These are phyloP conservation scores for Rutstroemia sp. DNA, from an alignment of 2,329 filamentous ascomycete species.

Conservation along the genomic window DNA sequence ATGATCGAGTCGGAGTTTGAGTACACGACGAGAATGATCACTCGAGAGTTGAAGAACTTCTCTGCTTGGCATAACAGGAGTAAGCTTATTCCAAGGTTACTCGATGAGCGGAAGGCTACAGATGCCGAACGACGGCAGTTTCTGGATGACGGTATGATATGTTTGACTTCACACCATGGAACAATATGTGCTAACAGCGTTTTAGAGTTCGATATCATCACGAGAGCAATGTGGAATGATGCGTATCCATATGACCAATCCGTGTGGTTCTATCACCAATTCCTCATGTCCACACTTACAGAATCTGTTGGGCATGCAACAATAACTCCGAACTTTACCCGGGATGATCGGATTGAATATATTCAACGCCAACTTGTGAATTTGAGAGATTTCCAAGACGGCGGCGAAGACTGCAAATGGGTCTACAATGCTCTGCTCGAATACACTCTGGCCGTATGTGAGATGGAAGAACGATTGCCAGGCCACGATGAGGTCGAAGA, in stretches of 20 bases:
- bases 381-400: conserved; percentile 57
- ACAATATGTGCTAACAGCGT: conserved; percentile 13
- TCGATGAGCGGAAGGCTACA: conserved; percentile 62
- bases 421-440: conserved; percentile 82
- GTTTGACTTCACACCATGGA: not conserved
- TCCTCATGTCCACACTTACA: conserved; percentile 64
- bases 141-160: conserved; percentile 55
- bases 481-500: conserved; percentile 32
- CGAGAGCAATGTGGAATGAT: conserved; percentile 57
- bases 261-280: conserved; percentile 95
- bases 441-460: conserved; percentile 55
- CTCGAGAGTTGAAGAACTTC: conserved; percentile 83
- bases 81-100: conserved; percentile 69
- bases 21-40: conserved; percentile 87
- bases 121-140: conserved; percentile 57
- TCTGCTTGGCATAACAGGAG: conserved; percentile 93
- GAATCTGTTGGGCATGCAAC: conserved; percentile 41
- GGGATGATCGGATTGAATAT: conserved; percentile 56
- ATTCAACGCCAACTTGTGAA: conserved; percentile 65
- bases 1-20: conserved; percentile 76
- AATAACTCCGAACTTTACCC: conserved; percentile 57
- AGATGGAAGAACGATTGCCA: conserved; percentile 41
- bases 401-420: conserved; percentile 71
- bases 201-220: conserved; percentile 66
- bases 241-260: conserved; percentile 92